phyloP scores from a whole-genome alignment of 305 asterid genomes.

The Solanum hybrid region DNA sequence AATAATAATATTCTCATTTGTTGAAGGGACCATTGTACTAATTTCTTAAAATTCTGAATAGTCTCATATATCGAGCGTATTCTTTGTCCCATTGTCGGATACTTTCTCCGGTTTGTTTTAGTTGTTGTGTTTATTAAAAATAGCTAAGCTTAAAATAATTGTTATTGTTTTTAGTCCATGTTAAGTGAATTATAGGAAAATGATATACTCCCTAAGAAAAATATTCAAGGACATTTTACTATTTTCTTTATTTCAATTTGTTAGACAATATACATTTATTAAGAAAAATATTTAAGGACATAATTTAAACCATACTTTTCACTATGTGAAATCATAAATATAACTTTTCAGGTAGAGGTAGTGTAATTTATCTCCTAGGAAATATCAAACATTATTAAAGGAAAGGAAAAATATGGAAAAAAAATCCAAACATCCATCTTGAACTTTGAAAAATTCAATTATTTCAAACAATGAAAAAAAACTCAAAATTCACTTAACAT shows the following conservation, averaged over 20 bases:
- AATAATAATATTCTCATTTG: constrained; percentile 25
- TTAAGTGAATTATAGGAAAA: not conserved
- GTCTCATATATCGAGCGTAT: constrained; percentile 10
- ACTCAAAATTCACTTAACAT: not conserved
- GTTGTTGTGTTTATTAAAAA: not conserved
- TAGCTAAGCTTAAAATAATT: not conserved
- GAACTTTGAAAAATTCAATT: not conserved
- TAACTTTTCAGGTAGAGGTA: not conserved
- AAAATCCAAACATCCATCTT: not conserved
- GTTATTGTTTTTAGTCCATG: not conserved
- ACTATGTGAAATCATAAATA: no score
- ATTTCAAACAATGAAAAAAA: not conserved
- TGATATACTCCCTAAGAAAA: not conserved
- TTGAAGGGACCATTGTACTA: constrained; percentile 38
- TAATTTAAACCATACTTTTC: not conserved
- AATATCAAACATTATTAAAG: not conserved
- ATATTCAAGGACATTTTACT: not conserved
- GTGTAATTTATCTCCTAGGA: not conserved
- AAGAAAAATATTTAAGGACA: not conserved
- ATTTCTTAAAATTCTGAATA: constrained; percentile 19
- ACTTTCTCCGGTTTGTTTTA: not conserved
- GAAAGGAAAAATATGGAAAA: no score
- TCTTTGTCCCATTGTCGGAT: constrained; percentile 32
- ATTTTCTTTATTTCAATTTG: no score
- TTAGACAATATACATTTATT: not conserved